Percentiles rank a stretch among this genome's conserved stretches.
These are phyloP conservation scores for Monosporascus sp. DNA, from an alignment of 2,329 filamentous ascomycete species.

Conservation along the genomic window DNA sequence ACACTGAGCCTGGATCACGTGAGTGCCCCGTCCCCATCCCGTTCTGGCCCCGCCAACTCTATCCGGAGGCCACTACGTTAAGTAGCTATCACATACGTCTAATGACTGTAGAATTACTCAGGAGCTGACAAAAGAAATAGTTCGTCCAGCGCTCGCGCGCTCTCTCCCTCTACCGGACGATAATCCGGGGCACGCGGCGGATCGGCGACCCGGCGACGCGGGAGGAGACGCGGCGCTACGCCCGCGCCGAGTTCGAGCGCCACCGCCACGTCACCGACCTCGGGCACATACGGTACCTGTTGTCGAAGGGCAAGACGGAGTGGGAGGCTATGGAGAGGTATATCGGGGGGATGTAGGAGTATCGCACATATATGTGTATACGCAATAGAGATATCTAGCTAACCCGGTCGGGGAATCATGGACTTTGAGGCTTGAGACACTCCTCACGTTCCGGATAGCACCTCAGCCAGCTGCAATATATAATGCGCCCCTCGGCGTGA, in stretches of 20 bases:
- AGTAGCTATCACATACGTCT: neutral
- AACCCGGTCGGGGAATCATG: neutral
- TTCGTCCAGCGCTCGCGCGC: slow-evolving; percentile 54
- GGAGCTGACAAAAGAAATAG: slow-evolving; percentile 27
- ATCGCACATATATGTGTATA: no score
- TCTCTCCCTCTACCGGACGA: slow-evolving; percentile 51
- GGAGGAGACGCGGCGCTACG: slow-evolving; percentile 51
- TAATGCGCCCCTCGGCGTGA: no score
- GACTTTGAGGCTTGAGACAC: neutral
- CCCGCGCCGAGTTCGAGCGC: slow-evolving; percentile 56
- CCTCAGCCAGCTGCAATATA: no score
- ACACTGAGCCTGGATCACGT: slow-evolving; percentile 56
- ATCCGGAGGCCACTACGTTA: neutral
- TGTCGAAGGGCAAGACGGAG: slow-evolving; percentile 60
- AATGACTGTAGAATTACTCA: neutral
- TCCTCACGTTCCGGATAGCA: no score
- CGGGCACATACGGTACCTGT: slow-evolving; percentile 55
- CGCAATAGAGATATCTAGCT: neutral
- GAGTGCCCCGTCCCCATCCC: slow-evolving; percentile 18
- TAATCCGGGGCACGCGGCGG: slow-evolving; percentile 47
- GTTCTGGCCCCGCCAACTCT: neutral
- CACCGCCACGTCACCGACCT: slow-evolving; percentile 51
- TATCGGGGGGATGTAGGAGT: slow-evolving; percentile 39
- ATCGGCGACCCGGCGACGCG: slow-evolving; percentile 47
- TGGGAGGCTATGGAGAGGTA: slow-evolving; percentile 59